phyloP scores from a whole-genome alignment of 1,139 yeast genomes.

The Taiozyma sp. region DNA sequence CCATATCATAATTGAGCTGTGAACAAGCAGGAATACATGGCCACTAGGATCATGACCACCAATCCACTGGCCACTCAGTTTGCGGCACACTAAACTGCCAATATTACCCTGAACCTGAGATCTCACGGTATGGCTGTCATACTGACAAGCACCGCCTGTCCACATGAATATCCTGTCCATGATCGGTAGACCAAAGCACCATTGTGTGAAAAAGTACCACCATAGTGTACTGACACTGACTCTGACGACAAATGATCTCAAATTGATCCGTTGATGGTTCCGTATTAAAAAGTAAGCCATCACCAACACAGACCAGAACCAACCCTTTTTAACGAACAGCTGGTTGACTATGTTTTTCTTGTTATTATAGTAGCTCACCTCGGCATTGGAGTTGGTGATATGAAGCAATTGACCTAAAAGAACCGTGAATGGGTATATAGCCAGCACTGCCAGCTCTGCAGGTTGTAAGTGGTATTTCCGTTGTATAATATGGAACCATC shows the following conservation, averaged over 20 bases:
- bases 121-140: slow-evolving; percentile 4
- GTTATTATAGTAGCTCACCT: slow-evolving; percentile 24
- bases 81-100: slow-evolving; percentile 52
- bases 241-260: slow-evolving; percentile 23
- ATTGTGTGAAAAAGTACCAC: slow-evolving; percentile 85
- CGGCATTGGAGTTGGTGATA: slow-evolving; percentile 6
- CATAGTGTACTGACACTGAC: slow-evolving; percentile 57
- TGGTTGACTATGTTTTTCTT: slow-evolving; percentile 49
- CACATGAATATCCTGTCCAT: slow-evolving; percentile 80
- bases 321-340: slow-evolving; percentile 79
- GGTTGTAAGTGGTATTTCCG: slow-evolving; percentile 5
- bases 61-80: slow-evolving; percentile 66
- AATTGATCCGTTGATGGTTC: slow-evolving; percentile 5
- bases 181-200: slow-evolving; percentile 83
- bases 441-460: slow-evolving; percentile 19
- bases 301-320: slow-evolving; percentile 82
- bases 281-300: slow-evolving; percentile 10
- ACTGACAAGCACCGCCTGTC: slow-evolving; percentile 79
- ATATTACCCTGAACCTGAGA: background rate
- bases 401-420: slow-evolving; percentile 24
- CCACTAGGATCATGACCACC: slow-evolving; percentile 99
- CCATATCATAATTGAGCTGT: slow-evolving; percentile 65
- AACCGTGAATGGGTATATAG: slow-evolving; percentile 26
- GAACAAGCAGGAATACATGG: slow-evolving; percentile 77
- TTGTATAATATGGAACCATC: background rate